These are phyloP conservation scores for Sabuloglossum arenarium DNA, from an alignment of 495 filamentous ascomycete genomes.

Conservation along the genomic window DNA sequence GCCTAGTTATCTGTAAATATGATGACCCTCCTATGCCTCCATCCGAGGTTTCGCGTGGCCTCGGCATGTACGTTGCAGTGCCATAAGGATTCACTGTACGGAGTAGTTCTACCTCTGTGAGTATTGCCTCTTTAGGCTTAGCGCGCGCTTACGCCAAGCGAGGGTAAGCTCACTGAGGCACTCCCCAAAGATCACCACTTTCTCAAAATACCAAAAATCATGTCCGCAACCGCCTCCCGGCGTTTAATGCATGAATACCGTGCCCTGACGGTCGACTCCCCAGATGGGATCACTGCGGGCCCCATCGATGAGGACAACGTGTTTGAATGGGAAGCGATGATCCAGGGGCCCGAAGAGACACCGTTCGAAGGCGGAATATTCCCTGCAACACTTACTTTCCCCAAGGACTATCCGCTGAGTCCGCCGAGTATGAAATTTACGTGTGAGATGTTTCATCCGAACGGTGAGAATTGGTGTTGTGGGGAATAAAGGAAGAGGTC, in stretches of 20 bases:
- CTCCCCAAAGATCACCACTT: too few relatives aligned
- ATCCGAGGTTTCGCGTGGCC: too few relatives aligned
- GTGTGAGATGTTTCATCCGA: slow-evolving; percentile 88
- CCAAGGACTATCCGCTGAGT: slow-evolving; percentile 82
- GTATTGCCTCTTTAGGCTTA: too few relatives aligned
- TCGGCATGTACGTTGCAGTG: neutral
- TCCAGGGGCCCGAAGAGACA: slow-evolving; percentile 85
- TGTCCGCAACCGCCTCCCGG: slow-evolving; percentile 52
- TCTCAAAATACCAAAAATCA: neutral
- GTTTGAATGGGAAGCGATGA: slow-evolving; percentile 89
- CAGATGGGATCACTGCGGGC: slow-evolving; percentile 87
- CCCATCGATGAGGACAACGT: slow-evolving; percentile 89
- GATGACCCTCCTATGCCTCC: neutral
- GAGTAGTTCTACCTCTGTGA: too few relatives aligned
- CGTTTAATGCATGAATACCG: slow-evolving; percentile 97
- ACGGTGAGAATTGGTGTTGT: slow-evolving; percentile 54
- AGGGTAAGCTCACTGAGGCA: too few relatives aligned
- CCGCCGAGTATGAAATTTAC: slow-evolving; percentile 90
- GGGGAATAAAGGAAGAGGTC: too few relatives aligned
- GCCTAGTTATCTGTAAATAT: neutral
- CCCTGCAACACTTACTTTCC: slow-evolving; percentile 83
- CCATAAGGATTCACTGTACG: neutral
- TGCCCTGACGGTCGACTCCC: slow-evolving; percentile 59
- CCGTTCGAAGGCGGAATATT: slow-evolving; percentile 93
- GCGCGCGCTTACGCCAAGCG: too few relatives aligned